Percentiles rank a stretch among this genome's conserved stretches.
Conservation (phyloP, 108 stramenopile species). For the Cyclotella cryptica region DNA sequence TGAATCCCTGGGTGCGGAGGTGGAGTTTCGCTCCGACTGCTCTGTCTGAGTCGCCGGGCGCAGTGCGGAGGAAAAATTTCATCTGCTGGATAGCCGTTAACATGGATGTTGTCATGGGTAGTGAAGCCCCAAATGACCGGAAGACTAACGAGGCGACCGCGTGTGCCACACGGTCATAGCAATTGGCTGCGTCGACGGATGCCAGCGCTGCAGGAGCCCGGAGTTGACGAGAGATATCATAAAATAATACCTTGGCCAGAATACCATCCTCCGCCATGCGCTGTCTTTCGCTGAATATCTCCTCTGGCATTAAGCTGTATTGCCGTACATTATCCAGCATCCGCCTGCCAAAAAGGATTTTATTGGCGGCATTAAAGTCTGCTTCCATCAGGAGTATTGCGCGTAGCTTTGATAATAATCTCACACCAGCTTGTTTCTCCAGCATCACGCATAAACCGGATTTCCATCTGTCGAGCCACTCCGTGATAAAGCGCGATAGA, state of each 20-base stretch:
- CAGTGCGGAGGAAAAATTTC: constrained; percentile 6
- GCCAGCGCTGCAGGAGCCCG: constrained; percentile 2
- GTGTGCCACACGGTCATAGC: constrained; percentile 18
- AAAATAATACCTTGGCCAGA: constrained; percentile 9
- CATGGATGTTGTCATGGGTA: neutral
- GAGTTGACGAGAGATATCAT: neutral
- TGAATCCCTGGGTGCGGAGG: constrained; percentile 6
- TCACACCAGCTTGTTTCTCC: constrained; percentile 4
- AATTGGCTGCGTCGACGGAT: constrained; percentile 29
- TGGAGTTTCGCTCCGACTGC: constrained; percentile 2
- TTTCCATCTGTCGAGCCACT: constrained; percentile 7
- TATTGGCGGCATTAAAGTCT: constrained; percentile 26
- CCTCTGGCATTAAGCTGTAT: constrained; percentile 14
- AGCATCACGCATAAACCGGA: constrained; percentile 18
- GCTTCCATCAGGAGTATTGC: constrained; percentile 36
- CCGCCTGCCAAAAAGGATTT: constrained; percentile 7
- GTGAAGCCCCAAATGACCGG: constrained; percentile 11
- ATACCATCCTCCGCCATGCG: constrained; percentile 19
- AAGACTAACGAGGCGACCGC: constrained; percentile 12
- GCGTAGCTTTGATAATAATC: constrained; percentile 14
- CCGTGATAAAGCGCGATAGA: neutral
- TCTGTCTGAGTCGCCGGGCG: constrained; percentile 11
- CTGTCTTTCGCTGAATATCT: constrained; percentile 22
- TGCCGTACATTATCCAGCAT: constrained; percentile 24
- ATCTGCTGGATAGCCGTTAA: constrained; percentile 17